phyloP scores from a whole-genome alignment of 2,329 filamentous ascomycete genomes.

The Apiospora phragmitis region DNA sequence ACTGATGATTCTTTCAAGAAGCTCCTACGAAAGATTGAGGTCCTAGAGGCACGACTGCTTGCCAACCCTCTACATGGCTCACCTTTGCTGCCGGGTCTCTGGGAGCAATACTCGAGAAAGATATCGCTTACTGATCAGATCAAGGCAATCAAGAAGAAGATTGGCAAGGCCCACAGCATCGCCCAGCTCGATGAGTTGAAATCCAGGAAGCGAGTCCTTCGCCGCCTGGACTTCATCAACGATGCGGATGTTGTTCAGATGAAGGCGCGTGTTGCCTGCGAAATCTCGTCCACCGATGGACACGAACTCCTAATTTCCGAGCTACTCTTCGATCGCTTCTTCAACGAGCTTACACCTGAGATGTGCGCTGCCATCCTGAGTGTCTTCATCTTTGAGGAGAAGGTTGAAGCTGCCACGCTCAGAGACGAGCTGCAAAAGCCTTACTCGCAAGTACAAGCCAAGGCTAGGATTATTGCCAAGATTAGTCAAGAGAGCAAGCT shows the following conservation, averaged over 20 bases:
- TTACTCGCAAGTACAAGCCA: slow-evolving; percentile 80
- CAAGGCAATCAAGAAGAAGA: slow-evolving; percentile 85
- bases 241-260: slow-evolving; percentile 93
- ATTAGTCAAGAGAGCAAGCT: slow-evolving; percentile 94
- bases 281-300: slow-evolving; percentile 88
- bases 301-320: slow-evolving; percentile 94
- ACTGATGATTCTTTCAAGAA: slow-evolving; percentile 92
- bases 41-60: slow-evolving; percentile 86
- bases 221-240: slow-evolving; percentile 93
- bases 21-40: slow-evolving; percentile 91
- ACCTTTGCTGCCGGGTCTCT: slow-evolving; percentile 78
- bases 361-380: slow-evolving; percentile 83
- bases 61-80: slow-evolving; percentile 92
- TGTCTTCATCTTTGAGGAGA: slow-evolving; percentile 97
- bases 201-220: slow-evolving; percentile 90
- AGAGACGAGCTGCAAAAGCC: slow-evolving; percentile 86
- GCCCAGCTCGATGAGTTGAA: slow-evolving; percentile 96
- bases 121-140: slow-evolving; percentile 74
- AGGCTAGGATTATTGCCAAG: slow-evolving; percentile 87
- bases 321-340: slow-evolving; percentile 94
- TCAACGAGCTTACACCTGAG: slow-evolving; percentile 91
- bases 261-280: slow-evolving; percentile 95
- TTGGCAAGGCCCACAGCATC: slow-evolving; percentile 80
- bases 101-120: slow-evolving; percentile 84
- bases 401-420: slow-evolving; percentile 74